Conservation (phyloP, 225 moss, liverwort and hornwort species). For the Marchantia paleacea region DNA sequence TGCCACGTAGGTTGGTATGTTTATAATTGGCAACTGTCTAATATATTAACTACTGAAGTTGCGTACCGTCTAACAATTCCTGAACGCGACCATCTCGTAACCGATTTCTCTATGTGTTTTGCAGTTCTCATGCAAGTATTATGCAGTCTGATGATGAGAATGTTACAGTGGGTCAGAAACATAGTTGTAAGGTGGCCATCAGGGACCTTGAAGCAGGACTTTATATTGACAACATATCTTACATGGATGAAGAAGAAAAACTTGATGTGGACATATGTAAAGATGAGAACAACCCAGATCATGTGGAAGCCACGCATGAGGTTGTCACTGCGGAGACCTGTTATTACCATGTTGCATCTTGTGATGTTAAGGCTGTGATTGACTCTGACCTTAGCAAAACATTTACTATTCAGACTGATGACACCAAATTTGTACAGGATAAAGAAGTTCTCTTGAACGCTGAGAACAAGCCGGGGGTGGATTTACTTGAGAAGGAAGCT, state of each 20-base stretch:
- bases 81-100: neutral
- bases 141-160: conserved; percentile 28
- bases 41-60: neutral
- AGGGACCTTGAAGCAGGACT: conserved; percentile 44
- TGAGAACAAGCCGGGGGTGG: conserved; percentile 20
- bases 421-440: conserved; percentile 41
- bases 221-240: neutral
- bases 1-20: neutral
- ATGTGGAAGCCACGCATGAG: conserved; percentile 19
- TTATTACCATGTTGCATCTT: conserved; percentile 23
- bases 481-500: conserved; percentile 19
- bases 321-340: conserved; percentile 18
- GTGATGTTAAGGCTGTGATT: conserved; percentile 27
- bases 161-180: conserved; percentile 27
- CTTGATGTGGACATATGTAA: conserved; percentile 19
- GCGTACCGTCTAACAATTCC: neutral
- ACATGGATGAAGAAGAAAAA: conserved; percentile 31
- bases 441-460: conserved; percentile 22
- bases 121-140: conserved; percentile 52
- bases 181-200: conserved; percentile 33
- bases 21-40: neutral
- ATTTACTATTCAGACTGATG: conserved; percentile 19
- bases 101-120: conserved; percentile 33
- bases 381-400: conserved; percentile 34
- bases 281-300: conserved; percentile 22